Percentiles rank a stretch among this genome's conserved stretches.
Evolutionary conservation across 108 stramenopile species (phyloP).

Genomic region (Heterococcus sp.): DNA sequence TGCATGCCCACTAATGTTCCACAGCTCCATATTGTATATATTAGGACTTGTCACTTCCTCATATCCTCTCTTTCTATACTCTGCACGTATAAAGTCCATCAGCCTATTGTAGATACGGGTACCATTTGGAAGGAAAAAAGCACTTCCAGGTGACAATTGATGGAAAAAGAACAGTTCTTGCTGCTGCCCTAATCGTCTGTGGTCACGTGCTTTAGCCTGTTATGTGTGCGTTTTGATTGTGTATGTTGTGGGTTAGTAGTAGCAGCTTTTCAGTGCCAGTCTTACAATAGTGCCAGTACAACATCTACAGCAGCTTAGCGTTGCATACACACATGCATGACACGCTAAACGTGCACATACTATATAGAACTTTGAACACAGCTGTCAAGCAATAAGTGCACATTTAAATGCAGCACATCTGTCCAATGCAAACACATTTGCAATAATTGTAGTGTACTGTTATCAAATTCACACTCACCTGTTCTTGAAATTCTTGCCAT

Average conservation of each 20-base stretch:
- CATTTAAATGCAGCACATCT: too few species aligned
- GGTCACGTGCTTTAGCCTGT: slow-evolving; percentile 94
- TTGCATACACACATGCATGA: too few species aligned
- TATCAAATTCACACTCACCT: slow-evolving; percentile 22
- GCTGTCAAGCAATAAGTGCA: too few species aligned
- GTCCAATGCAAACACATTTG: too few species aligned
- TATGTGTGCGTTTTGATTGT: too few species aligned
- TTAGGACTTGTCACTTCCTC: slow-evolving; percentile 97
- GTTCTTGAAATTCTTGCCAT: slow-evolving; percentile 71
- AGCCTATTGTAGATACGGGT: slow-evolving; percentile 98
- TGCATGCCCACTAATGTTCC: slow-evolving; percentile 94
- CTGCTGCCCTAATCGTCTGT: slow-evolving; percentile 81
- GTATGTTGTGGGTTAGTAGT: too few species aligned
- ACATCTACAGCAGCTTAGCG: too few species aligned
- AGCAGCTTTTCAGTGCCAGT: too few species aligned
- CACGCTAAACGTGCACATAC: too few species aligned
- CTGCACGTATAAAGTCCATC: slow-evolving; percentile 71
- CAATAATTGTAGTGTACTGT: not conserved
- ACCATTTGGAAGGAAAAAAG: slow-evolving; percentile 96
- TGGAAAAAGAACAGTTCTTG: slow-evolving; percentile 98
- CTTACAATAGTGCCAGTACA: too few species aligned
- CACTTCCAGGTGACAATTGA: slow-evolving; percentile 87
- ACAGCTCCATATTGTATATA: slow-evolving; percentile 94
- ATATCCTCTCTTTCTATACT: slow-evolving; percentile 95
- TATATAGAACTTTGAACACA: too few species aligned